Base-by-base conservation (phyloP, 768 basidiomycete genomes). In the Tylopilus felleus region DNA sequence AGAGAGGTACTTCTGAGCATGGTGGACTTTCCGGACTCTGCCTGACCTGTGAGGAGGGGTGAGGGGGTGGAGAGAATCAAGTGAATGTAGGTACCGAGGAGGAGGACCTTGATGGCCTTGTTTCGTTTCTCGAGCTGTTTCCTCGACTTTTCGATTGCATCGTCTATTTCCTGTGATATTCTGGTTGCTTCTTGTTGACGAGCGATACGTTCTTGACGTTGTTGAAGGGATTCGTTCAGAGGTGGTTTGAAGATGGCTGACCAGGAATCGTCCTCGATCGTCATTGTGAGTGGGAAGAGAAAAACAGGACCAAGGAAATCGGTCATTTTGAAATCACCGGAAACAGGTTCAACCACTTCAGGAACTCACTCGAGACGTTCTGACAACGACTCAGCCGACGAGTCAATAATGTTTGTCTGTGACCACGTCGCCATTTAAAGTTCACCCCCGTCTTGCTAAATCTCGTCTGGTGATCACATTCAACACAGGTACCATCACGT, bases 11-110 rank as follows among this genome's bases (percentile, higher is more conserved):
- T 71, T 54, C 69, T 54, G 40, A 69, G 60, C 64, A 69, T 62
- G 23, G 67, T 69, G 1, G 69, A 69, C 53, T 69, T 69, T 21
- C 67, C 67, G 1, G 67, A 68, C 64, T 68, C 69, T 2, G 69
- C 66, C 25, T 68, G 67, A 5, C 66, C 66, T 68, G 35, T 17
- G 35, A 36, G 51, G 0, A 8, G 14, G n/a, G 16, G 23, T 55
- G 13, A 49, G 54, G 1, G 14, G 8, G 13, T 0, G 3, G 6
- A 0, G 21, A 1, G 17, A 3, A 7, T 2, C 6, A 5, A 6
- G 19, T 7, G 8, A 10, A 23, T 0, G 16, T 14, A 23, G 51
- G 28, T 1, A 64, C 67, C 69, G 38, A 71, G 67, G 10, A 69
- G 57, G 48, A 69, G 58, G 3, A 69, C 40, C 27, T 69, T 69